Evolutionary conservation across 371 early-diverging fungal species (phyloP), one percentile per base, ranked within the genome.

Genomic region (Syncephalastrum racemosum): DNA sequence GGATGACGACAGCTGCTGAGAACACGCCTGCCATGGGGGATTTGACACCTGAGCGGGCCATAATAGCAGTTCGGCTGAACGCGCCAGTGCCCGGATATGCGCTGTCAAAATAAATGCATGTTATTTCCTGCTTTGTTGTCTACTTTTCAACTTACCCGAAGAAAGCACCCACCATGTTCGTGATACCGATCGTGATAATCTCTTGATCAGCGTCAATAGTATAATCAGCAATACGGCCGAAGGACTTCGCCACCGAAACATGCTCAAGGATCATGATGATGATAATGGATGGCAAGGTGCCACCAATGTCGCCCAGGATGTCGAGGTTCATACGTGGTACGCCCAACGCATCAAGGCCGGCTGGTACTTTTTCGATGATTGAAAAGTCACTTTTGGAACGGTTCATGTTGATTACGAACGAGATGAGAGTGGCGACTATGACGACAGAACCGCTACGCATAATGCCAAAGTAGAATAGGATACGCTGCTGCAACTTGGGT

Each of bases 11-110:
- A n/a, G 76, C 56, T 1, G 81, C 90, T 3, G 90, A 87, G 64
- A 91, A 81, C 19, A 91, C 63, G 23, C 90, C 90, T 2, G 91
- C 91, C 4, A 91, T 64, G 1, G 96, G 94, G 0, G 93, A 89
- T 36, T 85, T 78, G 20, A 89, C 92, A 18, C 93, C 93, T 3
- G 89, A 83, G 48, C 84, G 75, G 49, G 82, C 77, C 67, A 91
- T 91, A 60, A 95, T 85, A 19, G 94, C 91, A 15, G 77, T 77
- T 40, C 77, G 68, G 44, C 73, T 73, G 57, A 77, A 77, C 13
- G 77, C 73, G n/a, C 77, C 77, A 16, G 77, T 77, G 12, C 66
- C 64, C 13, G 77, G 77, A 49, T 73, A 77, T 12, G 72, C 68
- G 44, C 63, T 62, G 48, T 16, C 46, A 41, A 25, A 14, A 36